Percentiles rank a stretch among this genome's conserved stretches.
These are phyloP conservation scores for Fomitopsis serialis DNA, from an alignment of 768 basidiomycete genomes.

Conservation along the genomic window DNA sequence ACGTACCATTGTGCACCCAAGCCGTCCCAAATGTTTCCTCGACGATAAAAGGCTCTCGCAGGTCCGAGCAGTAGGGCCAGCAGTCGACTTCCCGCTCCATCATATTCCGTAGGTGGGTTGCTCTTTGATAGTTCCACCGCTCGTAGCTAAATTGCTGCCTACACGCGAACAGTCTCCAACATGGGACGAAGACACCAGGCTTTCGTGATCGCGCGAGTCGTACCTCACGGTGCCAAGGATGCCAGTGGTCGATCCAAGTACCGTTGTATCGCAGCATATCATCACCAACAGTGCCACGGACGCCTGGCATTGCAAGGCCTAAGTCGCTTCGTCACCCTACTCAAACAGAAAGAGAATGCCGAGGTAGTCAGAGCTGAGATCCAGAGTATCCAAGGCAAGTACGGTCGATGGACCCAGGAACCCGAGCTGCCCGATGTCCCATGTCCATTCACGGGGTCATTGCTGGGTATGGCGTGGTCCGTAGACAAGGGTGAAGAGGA, in stretches of 20 bases:
- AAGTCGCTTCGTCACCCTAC: neutral
- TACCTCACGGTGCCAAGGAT: neutral
- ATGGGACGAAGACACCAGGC: conserved; percentile 1
- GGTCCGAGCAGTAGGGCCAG: too few species aligned
- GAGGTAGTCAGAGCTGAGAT: conserved; percentile 33
- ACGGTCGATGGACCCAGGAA: conserved; percentile 12
- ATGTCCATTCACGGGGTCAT: conserved; percentile 27
- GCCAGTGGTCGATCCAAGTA: neutral
- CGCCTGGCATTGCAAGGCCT: neutral
- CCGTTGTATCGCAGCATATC: neutral
- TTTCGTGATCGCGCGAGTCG: neutral
- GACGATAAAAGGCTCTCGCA: too few species aligned
- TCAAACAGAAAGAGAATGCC: conserved; percentile 32
- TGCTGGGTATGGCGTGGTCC: conserved; percentile 27
- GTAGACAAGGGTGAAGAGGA: conserved; percentile 10
- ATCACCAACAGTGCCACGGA: neutral
- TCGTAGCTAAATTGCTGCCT: too few species aligned
- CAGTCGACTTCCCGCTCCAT: too few species aligned
- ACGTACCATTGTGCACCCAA: too few species aligned
- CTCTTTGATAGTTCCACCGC: too few species aligned
- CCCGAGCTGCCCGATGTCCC: conserved; percentile 20
- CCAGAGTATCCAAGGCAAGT: conserved; percentile 25
- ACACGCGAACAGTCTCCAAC: too few species aligned
- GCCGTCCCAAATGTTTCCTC: too few species aligned
- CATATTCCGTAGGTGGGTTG: too few species aligned